Evolutionary conservation across 441 rosid species (phyloP), one percentile per base, ranked within the genome.

Genomic region (Jatropha multifida): DNA sequence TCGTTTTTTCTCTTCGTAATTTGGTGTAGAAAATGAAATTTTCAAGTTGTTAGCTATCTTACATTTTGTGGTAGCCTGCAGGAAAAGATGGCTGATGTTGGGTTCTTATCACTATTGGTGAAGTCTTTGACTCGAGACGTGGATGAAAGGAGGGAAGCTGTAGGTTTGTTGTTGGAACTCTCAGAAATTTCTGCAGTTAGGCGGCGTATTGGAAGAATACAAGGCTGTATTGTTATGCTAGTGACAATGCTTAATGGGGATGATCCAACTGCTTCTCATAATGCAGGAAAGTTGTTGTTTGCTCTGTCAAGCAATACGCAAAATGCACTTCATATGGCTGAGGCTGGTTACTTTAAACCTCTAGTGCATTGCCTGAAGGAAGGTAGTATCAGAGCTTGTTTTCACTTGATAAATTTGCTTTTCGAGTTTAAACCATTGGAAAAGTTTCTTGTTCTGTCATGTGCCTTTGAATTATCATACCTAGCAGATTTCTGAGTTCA

Each of bases 241-340:
- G 91, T 88, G 10, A 76, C 89, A 7, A 81, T 87, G 65, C 83
- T 87, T 68, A 86, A 81, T 62, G 87, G 86, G 20, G 87, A 88
- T 32, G 96, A 89, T 69, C 75, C 81, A 6, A n/a, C 73, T 20
- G 90, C 92, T 61, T 87, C 92, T 0, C 68, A 48, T 37, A 84
- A 87, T 85, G 93, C 96, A 0, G 78, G 73, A 63, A 86, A 82
- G 80, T 78, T 91, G 79, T 79, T 91, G 76, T 77, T 72, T 81
- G 82, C 89, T 42, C 76, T 91, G 76, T 89, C 93, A 4, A 80
- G 85, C 83, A 89, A 86, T 61, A 82, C 89, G 5, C 96, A 91
- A 69, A 88, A 89, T 74, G 96, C 88, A 23, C 93, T 91, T 83
- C 89, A 89, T 72, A 89, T 89, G 91, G 93, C 90, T 0, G 96